Evolutionary conservation across 495 filamentous ascomycete genomes (phyloP), one percentile per base, ranked within the genome.

Genomic region (Xylaria curta): DNA sequence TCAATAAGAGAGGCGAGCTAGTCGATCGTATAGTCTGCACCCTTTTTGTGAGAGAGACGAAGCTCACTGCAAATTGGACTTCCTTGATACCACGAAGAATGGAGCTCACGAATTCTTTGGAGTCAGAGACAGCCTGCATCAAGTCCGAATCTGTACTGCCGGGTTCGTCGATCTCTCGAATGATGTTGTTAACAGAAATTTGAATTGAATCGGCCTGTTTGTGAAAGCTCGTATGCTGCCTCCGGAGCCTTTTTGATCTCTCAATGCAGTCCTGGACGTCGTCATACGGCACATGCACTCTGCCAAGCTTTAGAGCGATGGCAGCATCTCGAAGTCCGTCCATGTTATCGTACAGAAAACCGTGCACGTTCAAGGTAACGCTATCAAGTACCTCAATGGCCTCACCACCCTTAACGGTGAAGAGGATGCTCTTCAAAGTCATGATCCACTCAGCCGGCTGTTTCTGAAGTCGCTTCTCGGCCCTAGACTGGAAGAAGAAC

Each of bases 371-470:
- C 63, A 98, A 83, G 17, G 90, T 93, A 63, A 92, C 91, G 75
- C 93, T 91, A 78, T 99, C 97, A 78, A 99, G 79, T 2, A 99
- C 79, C 80, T 99, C 95, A n/a, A 91, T 87, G 1, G 94, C 89
- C 19, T 98, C 94, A 47, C 88, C 87, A 28, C 94, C 94, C 61
- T 97, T 90, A 2, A 93, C 89, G 0, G 92, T 93, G 69, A 99
- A 97, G 4, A 98, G 84, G 58, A 98, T 87, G 79, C 94, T 97
- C 66, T 93, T 90, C 49, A 94, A 80, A 9, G 91, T 93, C 76
- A 96, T 86, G 70, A 97, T 94, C 96, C 97, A 98, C 83, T 99
- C 97, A 1, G 94, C 94, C 33, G 96, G 95, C 26, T 89, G 87
- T 75, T 95, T 91, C 63, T 92, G 89, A 31, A 85, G 86, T n/a